Base-by-base conservation (phyloP, 2,329 filamentous ascomycete genomes). In the Teratosphaeria zuluensis region DNA sequence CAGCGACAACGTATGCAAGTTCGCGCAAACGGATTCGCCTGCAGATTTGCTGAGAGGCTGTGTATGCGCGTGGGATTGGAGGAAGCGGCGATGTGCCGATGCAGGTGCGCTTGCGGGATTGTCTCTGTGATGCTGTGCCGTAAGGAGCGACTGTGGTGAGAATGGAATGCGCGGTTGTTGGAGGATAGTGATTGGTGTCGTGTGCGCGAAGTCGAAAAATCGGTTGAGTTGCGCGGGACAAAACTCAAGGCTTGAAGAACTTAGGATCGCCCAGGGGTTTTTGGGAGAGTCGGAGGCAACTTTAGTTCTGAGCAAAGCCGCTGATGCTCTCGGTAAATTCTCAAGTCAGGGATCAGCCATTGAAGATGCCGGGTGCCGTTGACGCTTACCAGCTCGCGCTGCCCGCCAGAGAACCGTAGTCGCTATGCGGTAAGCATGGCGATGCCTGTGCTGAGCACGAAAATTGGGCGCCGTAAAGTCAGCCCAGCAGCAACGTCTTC, bases 121-220 rank as follows among this genome's bases (percentile, higher is more conserved):
- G 38, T n/a, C 12, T 42, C 35, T 12, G 21, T 56, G 24, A 51
- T 57, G 56, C 48, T 30, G 31, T 52, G 54, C 31, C 7, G 38
- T 55, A 60, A 60, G 52, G 58, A 60, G 46, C 33, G 58, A 60
- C 58, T 60, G 55, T n/a, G 53, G 58, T 60, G 55, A 58, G 58
- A 16, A 24, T 38, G 28, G 42, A 21, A 21, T 21, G 32, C 19
- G 19, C 28, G 38, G 35, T 14, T 16, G 9, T 16, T 8, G 12
- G 52, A 21, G 51, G 21, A 19, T 28, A 2, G 28, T 53, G 52
- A 21, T 48, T 19, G 42, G 42, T 21, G 42, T 48, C 42, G 42
- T 48, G 42, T 48, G 42, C 19, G 42, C 42, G 42, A 48, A n/a
- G 19, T 48, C n/a, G 42, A 48, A 19, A 48, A 48, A 48, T 48